Conservation (phyloP, 495 filamentous ascomycete species). For the Corynascus novoguineensis region DNA sequence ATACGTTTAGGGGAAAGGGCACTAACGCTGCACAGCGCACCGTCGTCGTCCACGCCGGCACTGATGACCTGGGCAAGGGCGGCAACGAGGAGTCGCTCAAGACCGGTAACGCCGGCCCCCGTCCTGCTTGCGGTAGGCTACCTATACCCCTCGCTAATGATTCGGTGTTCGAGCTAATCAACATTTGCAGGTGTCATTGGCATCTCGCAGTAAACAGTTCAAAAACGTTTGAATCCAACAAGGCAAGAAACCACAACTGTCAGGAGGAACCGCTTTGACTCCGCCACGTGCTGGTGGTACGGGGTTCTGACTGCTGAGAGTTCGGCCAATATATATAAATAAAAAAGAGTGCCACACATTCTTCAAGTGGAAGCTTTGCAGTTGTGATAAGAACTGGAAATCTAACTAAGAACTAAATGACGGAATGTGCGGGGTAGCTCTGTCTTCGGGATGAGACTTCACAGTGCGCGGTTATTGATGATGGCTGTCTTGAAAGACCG, state of each 20-base stretch:
- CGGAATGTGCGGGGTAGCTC: no score
- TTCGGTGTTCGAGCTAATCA: conserved; percentile 12
- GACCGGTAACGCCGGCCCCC: conserved; percentile 89
- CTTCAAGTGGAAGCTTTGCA: no score
- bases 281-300: neutral
- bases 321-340: no score
- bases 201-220: conserved; percentile 55
- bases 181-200: conserved; percentile 69
- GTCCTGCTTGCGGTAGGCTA: conserved; percentile 79
- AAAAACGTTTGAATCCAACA: neutral
- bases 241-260: neutral
- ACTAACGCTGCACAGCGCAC: conserved; percentile 61
- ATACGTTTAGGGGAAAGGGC: neutral
- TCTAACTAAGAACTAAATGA: no score
- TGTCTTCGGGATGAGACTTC: no score
- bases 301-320: neutral
- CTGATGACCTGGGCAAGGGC: conserved; percentile 91
- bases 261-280: neutral
- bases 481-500: no score
- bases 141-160: conserved; percentile 22
- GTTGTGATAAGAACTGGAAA: no score
- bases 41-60: conserved; percentile 88
- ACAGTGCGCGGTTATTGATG: no score
- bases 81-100: conserved; percentile 89
- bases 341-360: no score